Conservation (phyloP, 345 rosid genomes). For the Ceriops zippeliana region DNA sequence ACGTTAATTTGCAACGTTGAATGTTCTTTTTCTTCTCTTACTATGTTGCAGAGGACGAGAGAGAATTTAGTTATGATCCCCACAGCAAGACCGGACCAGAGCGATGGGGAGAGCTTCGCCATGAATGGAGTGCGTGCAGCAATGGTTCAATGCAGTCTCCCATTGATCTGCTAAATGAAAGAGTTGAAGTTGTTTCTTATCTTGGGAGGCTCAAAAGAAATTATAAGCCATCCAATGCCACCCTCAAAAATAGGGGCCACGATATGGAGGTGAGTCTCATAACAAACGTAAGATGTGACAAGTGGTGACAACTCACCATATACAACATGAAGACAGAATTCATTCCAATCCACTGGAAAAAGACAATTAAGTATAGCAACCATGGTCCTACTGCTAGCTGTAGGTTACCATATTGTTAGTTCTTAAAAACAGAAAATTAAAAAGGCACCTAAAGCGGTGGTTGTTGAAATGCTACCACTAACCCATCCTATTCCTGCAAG, state of each 20-base stretch:
- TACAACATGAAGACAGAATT: too few species aligned
- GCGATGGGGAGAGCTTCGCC: slow-evolving; percentile 63
- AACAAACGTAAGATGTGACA: neutral
- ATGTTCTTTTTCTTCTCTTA: neutral
- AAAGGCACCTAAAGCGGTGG: too few species aligned
- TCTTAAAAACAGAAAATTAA: too few species aligned
- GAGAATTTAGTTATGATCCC: slow-evolving; percentile 46
- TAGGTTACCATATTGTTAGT: too few species aligned
- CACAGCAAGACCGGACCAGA: slow-evolving; percentile 47
- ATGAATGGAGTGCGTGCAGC: slow-evolving; percentile 56
- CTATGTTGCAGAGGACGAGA: slow-evolving; percentile 51
- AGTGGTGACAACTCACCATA: too few species aligned
- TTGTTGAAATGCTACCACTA: too few species aligned
- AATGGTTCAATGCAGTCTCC: slow-evolving; percentile 87
- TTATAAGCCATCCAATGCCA: slow-evolving; percentile 52
- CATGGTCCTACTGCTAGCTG: too few species aligned
- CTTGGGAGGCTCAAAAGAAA: slow-evolving; percentile 45
- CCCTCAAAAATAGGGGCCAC: slow-evolving; percentile 76
- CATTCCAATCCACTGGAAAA: too few species aligned
- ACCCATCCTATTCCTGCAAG: too few species aligned
- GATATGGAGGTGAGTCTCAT: slow-evolving; percentile 60
- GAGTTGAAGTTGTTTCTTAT: slow-evolving; percentile 48
- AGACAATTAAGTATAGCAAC: too few species aligned
- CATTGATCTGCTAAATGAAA: slow-evolving; percentile 52
- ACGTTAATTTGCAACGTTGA: neutral